These are phyloP conservation scores for Wallacemonas sp. DNA, from an alignment of 208 protist genomes.

Conservation along the genomic window DNA sequence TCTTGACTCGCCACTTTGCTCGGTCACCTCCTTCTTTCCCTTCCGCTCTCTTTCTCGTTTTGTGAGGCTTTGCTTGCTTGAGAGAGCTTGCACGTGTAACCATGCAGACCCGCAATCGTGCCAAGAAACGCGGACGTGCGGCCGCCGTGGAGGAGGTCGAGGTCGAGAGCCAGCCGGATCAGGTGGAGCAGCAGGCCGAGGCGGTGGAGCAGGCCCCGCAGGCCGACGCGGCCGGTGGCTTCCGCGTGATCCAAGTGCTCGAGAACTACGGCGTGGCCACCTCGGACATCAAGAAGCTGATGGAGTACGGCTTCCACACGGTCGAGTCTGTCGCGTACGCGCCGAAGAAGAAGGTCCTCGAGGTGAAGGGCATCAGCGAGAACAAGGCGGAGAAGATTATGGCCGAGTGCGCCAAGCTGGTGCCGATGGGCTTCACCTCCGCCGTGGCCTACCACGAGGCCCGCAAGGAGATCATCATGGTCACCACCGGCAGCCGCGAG, in stretches of 20 bases:
- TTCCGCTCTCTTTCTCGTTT: slow-evolving; percentile 2
- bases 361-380: slow-evolving; percentile 98
- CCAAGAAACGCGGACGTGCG: slow-evolving; percentile 46
- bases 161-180: slow-evolving; percentile 31
- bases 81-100: too few relatives aligned
- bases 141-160: slow-evolving; percentile 44
- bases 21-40: not conserved
- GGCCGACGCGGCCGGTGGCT: slow-evolving; percentile 41
- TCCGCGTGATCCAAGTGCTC: slow-evolving; percentile 89
- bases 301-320: slow-evolving; percentile 95
- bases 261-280: slow-evolving; percentile 94
- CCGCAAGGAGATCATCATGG: slow-evolving; percentile 95
- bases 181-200: slow-evolving; percentile 44
- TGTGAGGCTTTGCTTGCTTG: too few relatives aligned
- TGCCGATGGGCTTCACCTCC: slow-evolving; percentile 98
- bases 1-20: not conserved
- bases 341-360: slow-evolving; percentile 96
- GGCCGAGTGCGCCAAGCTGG: slow-evolving; percentile 93
- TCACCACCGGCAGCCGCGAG: slow-evolving; percentile 99
- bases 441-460: slow-evolving; percentile 96
- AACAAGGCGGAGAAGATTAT: slow-evolving; percentile 99
- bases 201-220: slow-evolving; percentile 24
- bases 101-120: slow-evolving; percentile 74
- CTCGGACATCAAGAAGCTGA: slow-evolving; percentile 98
- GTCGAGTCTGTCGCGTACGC: slow-evolving; percentile 97